phyloP scores from a whole-genome alignment of 257 asterid genomes.

The Misopates orontium region DNA sequence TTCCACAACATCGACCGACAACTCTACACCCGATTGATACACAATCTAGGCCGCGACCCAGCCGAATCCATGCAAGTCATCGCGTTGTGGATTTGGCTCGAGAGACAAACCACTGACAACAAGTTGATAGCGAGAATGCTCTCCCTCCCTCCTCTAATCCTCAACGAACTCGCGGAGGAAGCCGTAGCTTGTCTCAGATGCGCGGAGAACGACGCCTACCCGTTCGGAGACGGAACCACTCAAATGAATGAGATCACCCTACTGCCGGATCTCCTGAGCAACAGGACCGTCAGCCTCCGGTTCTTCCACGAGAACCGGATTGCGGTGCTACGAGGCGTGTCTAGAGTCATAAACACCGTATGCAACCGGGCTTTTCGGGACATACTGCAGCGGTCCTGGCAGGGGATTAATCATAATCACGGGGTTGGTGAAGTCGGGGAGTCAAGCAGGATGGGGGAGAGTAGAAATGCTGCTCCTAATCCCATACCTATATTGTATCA shows the following conservation, averaged over 20 bases:
- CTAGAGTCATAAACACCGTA: slow-evolving; percentile 27
- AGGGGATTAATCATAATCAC: neutral
- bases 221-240: neutral
- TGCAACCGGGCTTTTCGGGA: slow-evolving; percentile 53
- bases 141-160: slow-evolving; percentile 30
- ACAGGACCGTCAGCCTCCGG: slow-evolving; percentile 26
- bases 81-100: slow-evolving; percentile 69
- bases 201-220: slow-evolving; percentile 31
- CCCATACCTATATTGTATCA: slow-evolving; percentile 4
- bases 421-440: slow-evolving; percentile 32
- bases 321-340: slow-evolving; percentile 32
- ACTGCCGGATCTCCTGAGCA: slow-evolving; percentile 31
- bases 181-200: slow-evolving; percentile 41
- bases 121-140: slow-evolving; percentile 33
- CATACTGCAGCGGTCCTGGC: slow-evolving; percentile 25
- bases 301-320: slow-evolving; percentile 44
- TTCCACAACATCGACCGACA: slow-evolving; percentile 56
- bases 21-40: slow-evolving; percentile 37
- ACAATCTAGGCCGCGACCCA: slow-evolving; percentile 47
- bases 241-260: neutral
- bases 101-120: slow-evolving; percentile 29
- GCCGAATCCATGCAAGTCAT: slow-evolving; percentile 46
- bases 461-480: neutral
- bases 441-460: slow-evolving; percentile 25
- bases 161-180: slow-evolving; percentile 47